phyloP scores from a whole-genome alignment of 75 land plant species.

The Selaginella moellendorffii region DNA sequence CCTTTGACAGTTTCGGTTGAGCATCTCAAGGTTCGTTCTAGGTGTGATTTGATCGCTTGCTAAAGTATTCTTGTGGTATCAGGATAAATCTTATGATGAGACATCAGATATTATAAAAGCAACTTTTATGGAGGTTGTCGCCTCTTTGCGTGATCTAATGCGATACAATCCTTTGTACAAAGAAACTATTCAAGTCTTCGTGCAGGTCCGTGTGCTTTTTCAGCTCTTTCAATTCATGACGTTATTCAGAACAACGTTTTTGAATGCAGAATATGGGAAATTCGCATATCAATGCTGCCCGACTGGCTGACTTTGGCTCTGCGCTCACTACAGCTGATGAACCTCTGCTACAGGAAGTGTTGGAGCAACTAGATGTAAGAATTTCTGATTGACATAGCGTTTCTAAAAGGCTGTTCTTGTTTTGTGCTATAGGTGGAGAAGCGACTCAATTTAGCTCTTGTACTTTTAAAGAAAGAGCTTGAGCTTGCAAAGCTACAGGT shows the following conservation, averaged over 20 bases:
- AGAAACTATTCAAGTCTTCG: conserved; percentile 83
- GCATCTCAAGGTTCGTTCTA: conserved; percentile 59
- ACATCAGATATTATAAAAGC: conserved; percentile 91
- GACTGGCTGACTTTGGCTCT: conserved; percentile 91
- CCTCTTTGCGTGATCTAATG: conserved; percentile 80
- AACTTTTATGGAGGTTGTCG: conserved; percentile 84
- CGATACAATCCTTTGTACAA: conserved; percentile 80
- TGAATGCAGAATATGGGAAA: conserved; percentile 61
- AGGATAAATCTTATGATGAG: conserved; percentile 85
- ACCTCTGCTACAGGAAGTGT: conserved; percentile 60
- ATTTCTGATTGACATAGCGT: background rate
- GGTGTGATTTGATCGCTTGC: background rate
- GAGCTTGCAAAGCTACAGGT: conserved; percentile 97
- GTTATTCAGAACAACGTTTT: background rate
- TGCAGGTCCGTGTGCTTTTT: conserved; percentile 40
- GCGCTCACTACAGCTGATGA: conserved; percentile 88
- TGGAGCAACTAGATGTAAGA: conserved; percentile 85
- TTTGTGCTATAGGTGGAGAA: conserved; percentile 49
- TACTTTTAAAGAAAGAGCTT: conserved; percentile 82
- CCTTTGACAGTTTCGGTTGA: conserved; percentile 78
- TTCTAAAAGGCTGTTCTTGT: background rate
- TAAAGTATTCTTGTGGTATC: conserved; percentile 6
- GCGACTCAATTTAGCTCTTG: conserved; percentile 65
- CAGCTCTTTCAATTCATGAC: background rate
- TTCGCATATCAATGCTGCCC: conserved; percentile 45